Base-by-base conservation (phyloP, 108 stramenopile species). In the Discostella stelligeroides region DNA sequence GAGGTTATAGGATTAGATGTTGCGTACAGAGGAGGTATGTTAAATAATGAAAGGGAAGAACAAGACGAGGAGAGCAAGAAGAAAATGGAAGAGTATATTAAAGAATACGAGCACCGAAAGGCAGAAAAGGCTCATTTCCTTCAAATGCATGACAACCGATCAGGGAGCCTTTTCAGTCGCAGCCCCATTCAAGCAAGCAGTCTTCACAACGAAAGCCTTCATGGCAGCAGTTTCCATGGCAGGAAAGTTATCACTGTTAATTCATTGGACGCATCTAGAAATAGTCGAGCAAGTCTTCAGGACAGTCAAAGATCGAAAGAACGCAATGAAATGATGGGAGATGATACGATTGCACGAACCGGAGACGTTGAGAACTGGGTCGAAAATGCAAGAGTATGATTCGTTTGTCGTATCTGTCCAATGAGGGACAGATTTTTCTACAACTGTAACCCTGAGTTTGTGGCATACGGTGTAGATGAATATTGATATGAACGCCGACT, bases 1-100 rank as follows among this genome's bases (percentile, higher is more conserved):
- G 89, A 91, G 64, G 65, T 88, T 20, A 83, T 91, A 28, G 89
- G 89, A 54, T 74, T 91, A 27, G 89, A 91, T 62, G 60, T 87
- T 41, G 81, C 76, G 7, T 89, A 89, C 71, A 77, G 65, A 50
- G 87, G 87, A 41, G 59, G 58, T 23, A 17, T 76, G 37, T 60
- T 63, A 12, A 68, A 63, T 24, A 57, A 49, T 30, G 37, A 61
- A 15, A 39, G 15, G 14, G 71, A 79, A 21, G 82, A 55, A 21
- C 67, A 73, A 14, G 80, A 62, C 11, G 62, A 63, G 2, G 47
- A 68, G 56, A 27, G 10, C 0, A 34, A 60, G 21, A 28, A 30
- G 9, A 61, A 62, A 8, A 68, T 75, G 74, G 68, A 68, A 9
- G 66, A 76, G 29, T 76, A 76, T 47, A 34, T 76, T 20, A 11